Evolutionary conservation across 1,284 basidiomycete genomes (phyloP).

Genomic region (Xerocomus amazonicus): DNA sequence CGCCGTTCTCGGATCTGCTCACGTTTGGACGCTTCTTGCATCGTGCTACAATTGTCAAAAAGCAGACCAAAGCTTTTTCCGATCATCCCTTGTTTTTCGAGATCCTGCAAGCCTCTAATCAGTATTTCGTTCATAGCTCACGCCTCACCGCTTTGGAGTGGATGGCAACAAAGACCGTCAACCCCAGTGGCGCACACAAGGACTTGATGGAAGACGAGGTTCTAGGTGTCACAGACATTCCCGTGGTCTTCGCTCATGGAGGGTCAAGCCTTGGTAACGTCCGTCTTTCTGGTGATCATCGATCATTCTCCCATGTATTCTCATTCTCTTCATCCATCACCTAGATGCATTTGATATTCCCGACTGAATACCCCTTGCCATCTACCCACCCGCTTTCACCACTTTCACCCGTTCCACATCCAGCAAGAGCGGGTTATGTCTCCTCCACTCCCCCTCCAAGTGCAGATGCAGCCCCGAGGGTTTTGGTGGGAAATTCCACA

Average conservation of each 20-base stretch:
- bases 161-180: conserved; percentile 7
- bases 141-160: conserved; percentile 11
- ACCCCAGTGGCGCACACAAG: neutral
- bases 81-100: conserved; percentile 50
- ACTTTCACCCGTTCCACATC: conserved; percentile 11
- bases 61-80: conserved; percentile 34
- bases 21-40: conserved; percentile 44
- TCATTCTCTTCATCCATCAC: neutral
- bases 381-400: conserved; percentile 22
- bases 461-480: neutral
- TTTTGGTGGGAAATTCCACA: conserved; percentile 9
- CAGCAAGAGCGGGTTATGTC: conserved; percentile 20
- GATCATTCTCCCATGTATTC: neutral
- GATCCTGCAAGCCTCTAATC: conserved; percentile 30
- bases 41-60: conserved; percentile 39
- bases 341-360: conserved; percentile 17
- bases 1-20: conserved; percentile 41
- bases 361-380: conserved; percentile 24
- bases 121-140: neutral
- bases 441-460: conserved; percentile 1
- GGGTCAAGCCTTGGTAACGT: conserved; percentile 19
- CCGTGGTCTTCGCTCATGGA: conserved; percentile 6
- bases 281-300: neutral
- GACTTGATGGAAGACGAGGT: neutral
- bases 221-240: conserved; percentile 7